These are phyloP conservation scores for Stellera chamaejasme DNA, from an alignment of 345 rosid species.

Conservation along the genomic window DNA sequence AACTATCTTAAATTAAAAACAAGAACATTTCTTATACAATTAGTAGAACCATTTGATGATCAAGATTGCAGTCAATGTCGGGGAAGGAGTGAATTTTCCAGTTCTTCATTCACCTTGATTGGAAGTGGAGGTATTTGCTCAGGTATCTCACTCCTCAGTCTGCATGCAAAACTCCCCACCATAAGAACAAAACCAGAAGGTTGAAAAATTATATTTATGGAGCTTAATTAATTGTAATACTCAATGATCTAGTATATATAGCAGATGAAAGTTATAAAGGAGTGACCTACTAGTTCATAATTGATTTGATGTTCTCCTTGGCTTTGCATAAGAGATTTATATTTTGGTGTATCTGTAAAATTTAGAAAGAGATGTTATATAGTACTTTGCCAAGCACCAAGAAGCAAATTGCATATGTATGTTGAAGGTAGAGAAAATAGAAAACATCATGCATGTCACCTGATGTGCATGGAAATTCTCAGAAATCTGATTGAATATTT, in stretches of 20 bases:
- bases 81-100: conserved; percentile 54
- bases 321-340: conserved; percentile 51
- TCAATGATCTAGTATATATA: not conserved
- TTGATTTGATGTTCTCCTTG: conserved; percentile 57
- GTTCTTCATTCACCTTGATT: conserved; percentile 65
- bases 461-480: conserved; percentile 60
- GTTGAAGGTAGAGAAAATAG: not conserved
- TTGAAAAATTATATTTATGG: not conserved
- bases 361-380: not conserved
- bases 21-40: no score
- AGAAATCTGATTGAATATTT: no score
- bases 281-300: conserved; percentile 58
- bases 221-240: no score
- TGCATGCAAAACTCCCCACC: conserved; percentile 19
- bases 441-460: conserved; percentile 35
- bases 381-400: no score
- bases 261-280: no score
- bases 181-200: no score
- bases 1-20: no score
- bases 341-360: conserved; percentile 56
- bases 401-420: not conserved
- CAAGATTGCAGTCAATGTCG: conserved; percentile 45
- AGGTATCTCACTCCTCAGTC: conserved; percentile 61
- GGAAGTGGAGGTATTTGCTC: conserved; percentile 93
- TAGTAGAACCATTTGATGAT: conserved; percentile 2